Conservation (phyloP, 2,329 filamentous ascomycete species). For the Botrytis aclada region DNA sequence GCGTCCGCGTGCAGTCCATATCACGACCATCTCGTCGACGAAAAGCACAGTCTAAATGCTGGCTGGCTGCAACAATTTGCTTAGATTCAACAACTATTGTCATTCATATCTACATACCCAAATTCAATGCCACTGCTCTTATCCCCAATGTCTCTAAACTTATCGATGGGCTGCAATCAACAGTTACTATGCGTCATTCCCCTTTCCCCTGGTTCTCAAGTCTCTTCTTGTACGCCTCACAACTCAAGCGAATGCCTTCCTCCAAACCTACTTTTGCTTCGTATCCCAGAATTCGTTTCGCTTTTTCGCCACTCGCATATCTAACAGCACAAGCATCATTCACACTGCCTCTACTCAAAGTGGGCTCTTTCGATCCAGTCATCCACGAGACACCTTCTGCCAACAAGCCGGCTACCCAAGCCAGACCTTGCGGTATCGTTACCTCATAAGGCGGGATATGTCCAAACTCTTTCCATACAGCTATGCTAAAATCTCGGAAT, state of each 20-base stretch:
- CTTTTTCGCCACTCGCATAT: conserved; percentile 11
- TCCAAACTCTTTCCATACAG: conserved; percentile 11
- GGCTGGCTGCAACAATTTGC: background rate
- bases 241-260: conserved; percentile 15
- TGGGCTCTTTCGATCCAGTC: background rate
- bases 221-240: conserved; percentile 8
- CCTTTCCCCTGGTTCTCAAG: background rate
- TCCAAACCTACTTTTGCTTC: conserved; percentile 7
- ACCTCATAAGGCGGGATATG: conserved; percentile 2
- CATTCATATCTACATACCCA: background rate
- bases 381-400: background rate
- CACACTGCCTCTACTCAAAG: conserved; percentile 8
- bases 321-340: conserved; percentile 15
- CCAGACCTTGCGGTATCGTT: background rate
- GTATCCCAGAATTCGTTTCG: conserved; percentile 8
- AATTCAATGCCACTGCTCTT: background rate
- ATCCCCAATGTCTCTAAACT: background rate
- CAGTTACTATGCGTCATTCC: background rate
- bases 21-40: background rate
- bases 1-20: no score
- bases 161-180: no score
- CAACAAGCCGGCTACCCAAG: conserved; percentile 2
- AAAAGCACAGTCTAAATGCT: background rate
- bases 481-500: conserved; percentile 2
- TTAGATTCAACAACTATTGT: background rate